Conservation (phyloP, 345 rosid species). For the Eucalyptus sp. region DNA sequence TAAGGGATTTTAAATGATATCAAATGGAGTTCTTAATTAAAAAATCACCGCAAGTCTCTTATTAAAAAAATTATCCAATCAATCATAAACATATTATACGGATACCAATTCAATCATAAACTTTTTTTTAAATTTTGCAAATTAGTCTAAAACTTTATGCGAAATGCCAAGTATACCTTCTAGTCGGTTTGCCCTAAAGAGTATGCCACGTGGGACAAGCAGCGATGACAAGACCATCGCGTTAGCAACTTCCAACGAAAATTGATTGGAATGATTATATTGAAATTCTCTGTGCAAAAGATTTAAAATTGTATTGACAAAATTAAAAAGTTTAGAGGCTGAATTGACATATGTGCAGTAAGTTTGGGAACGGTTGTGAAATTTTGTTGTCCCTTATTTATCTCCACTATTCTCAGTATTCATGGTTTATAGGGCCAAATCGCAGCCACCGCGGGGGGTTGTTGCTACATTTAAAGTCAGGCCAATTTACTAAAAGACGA, state of each 20-base stretch:
- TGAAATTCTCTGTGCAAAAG: rapidly evolving
- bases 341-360: rapidly evolving
- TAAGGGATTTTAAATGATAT: background rate
- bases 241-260: rapidly evolving
- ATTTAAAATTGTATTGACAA: rapidly evolving
- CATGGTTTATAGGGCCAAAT: background rate
- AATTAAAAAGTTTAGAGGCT: background rate
- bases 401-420: background rate
- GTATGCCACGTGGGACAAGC: background rate
- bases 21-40: background rate
- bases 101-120: too few species aligned
- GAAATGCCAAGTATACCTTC: background rate
- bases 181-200: rapidly evolving
- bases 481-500: background rate
- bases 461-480: background rate
- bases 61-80: too few species aligned
- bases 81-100: rapidly evolving
- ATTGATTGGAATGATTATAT: rapidly evolving
- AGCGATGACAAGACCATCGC: rapidly evolving
- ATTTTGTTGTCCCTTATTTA: background rate
- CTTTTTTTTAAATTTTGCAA: too few species aligned
- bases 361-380: background rate
- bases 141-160: too few species aligned
- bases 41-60: background rate
- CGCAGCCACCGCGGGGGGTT: background rate